Base-by-base conservation (phyloP, 108 stramenopile species). In the Aurantiochytrium sp. region DNA sequence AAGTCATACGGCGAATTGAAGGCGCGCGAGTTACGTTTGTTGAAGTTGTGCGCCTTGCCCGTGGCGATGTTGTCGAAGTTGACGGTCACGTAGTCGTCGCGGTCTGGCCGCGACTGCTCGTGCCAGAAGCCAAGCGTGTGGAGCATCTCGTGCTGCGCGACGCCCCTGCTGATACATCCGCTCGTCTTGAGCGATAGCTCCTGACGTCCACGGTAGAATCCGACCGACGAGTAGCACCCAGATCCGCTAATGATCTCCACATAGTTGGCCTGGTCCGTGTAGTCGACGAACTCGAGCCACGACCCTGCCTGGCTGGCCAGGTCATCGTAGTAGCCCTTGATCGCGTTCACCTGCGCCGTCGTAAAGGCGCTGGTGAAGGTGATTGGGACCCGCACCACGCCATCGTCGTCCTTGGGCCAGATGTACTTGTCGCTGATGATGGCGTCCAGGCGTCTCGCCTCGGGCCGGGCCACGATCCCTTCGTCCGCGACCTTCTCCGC, bases 81-180 rank as follows among this genome's bases (percentile, higher is more conserved):
- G 27, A 92, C 85, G 12, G 22, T 65, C 34, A 93, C 86, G 85
- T 91, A 68, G 17, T 90, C 87, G 55, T 93, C 91, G n/a, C 93
- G 87, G 87, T 93, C 93, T 3, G 92, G 89, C 0, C 93, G 54
- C 17, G 85, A 85, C 27, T 93, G 93, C 86, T 92, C 93, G 42
- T 93, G 93, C 91, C 90, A 92, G 55, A 92, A 93, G n/a, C 93
- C 93, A 21, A 93, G 36, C 3, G 92, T 87, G 85, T 93, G 93
- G 31, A 93, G 54, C 48, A 90, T 85, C 37, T 92, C 92, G 81
- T 93, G 93, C 85, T 81, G 73, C 73, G 30, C 39, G 0, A 12
- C 24, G 73, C 73, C 73, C 17, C n/a, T 15, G 12, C 2, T 3
- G 24, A 81, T 12, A 30, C 73, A 81, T 27, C 42, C 73, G 32